These are phyloP conservation scores for Ogataea philodendri DNA, from an alignment of 805 yeast genomes.

Conservation along the genomic window DNA sequence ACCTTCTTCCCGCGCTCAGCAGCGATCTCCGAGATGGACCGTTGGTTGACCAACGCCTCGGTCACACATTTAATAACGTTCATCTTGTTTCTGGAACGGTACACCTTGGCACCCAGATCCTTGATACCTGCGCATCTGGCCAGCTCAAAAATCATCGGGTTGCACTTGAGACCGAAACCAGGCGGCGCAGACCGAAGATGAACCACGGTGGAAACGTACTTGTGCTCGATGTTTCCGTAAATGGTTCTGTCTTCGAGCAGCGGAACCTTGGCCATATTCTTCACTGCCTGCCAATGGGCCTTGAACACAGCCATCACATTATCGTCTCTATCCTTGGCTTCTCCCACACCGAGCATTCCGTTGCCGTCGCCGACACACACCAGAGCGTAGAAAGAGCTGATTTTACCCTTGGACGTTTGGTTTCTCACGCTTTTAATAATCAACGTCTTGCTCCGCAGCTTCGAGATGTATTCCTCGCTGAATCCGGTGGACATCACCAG, in stretches of 20 bases:
- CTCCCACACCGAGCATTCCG: conserved; percentile 94
- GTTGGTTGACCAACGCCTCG: conserved; percentile 79
- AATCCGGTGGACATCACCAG: conserved; percentile 64
- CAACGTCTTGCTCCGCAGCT: conserved; percentile 62
- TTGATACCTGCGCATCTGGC: conserved; percentile 93
- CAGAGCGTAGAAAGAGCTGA: conserved; percentile 74
- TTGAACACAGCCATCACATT: conserved; percentile 71
- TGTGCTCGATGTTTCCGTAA: conserved; percentile 75
- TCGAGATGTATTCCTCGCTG: conserved; percentile 56
- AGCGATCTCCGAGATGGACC: conserved; percentile 83
- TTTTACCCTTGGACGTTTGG: conserved; percentile 91
- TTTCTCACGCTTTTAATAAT: conserved; percentile 80
- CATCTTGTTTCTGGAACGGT: conserved; percentile 91
- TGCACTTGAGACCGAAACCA: conserved; percentile 90
- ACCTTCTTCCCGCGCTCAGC: conserved; percentile 91
- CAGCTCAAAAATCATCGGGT: conserved; percentile 84
- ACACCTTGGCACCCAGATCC: conserved; percentile 88
- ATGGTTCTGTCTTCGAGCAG: conserved; percentile 91
- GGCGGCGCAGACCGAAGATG: conserved; percentile 84
- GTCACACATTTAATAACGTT: conserved; percentile 87
- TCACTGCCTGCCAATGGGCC: conserved; percentile 93
- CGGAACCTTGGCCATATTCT: conserved; percentile 76
- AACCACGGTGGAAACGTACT: conserved; percentile 83
- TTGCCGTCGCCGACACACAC: conserved; percentile 90
- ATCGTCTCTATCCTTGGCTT: conserved; percentile 83